A percentile compares a stretch with the other conserved stretches of the same genome.
Conservation (phyloP, 768 basidiomycete genomes). For the Sutorius australiensis region DNA sequence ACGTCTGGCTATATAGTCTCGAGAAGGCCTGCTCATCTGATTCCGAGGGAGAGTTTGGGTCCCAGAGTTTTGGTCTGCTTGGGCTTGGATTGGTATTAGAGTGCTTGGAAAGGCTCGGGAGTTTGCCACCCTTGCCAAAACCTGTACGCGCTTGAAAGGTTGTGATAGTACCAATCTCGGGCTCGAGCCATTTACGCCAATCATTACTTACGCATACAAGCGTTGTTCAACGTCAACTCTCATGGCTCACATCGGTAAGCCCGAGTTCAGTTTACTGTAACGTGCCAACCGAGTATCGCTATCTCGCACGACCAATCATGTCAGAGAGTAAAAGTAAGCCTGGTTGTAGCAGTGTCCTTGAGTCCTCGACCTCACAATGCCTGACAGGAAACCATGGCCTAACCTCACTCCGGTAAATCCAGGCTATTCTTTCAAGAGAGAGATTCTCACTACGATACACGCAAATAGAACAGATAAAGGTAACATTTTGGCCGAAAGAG, state of each 20-base stretch:
- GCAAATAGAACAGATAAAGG: slow-evolving; percentile 14
- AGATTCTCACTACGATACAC: background rate
- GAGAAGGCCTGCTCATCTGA: slow-evolving; percentile 28
- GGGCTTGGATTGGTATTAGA: slow-evolving; percentile 58
- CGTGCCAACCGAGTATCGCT: slow-evolving; percentile 2
- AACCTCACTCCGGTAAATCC: slow-evolving; percentile 13
- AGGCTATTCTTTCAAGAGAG: background rate
- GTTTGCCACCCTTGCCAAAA: slow-evolving; percentile 22
- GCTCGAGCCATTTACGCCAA: no score
- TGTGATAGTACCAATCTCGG: background rate
- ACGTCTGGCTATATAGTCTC: slow-evolving; percentile 57
- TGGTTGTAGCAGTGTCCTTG: background rate
- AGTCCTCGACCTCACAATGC: background rate
- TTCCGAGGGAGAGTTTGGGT: slow-evolving; percentile 38
- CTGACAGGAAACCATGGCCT: slow-evolving; percentile 9
- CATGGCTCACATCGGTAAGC: slow-evolving; percentile 20
- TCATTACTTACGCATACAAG: background rate
- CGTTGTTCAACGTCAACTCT: background rate
- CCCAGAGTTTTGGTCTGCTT: slow-evolving; percentile 66
- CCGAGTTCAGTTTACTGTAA: background rate
- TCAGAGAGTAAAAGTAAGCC: slow-evolving; percentile 17
- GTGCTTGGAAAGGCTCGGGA: slow-evolving; percentile 44
- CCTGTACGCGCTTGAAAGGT: background rate
- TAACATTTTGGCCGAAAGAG: background rate
- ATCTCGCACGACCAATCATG: background rate